Base-by-base conservation (phyloP, 768 basidiomycete genomes). In the Boletus pseudo-olivaceus region DNA sequence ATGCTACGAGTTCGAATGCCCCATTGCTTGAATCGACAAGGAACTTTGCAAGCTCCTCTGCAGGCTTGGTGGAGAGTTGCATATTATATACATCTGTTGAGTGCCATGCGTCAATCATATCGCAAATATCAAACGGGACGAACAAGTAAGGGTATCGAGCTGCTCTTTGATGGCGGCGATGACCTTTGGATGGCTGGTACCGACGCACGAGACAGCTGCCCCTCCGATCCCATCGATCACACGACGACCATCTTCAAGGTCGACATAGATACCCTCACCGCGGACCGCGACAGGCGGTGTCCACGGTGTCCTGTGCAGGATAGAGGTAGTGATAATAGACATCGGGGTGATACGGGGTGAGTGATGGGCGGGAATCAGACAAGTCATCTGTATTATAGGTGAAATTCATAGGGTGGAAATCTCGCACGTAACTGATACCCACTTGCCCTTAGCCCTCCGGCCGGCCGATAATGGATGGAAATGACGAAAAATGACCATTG, bases 151-250 rank as follows among this genome's bases (percentile, higher is more conserved):
- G 61, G 82, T 83, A 69, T 90, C 89, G 17, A 87, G 75, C 61
- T 93, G 91, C 53, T 90, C 82, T 67, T 91, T 89, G 50, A 93
- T 76, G 2, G 88, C 88, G 64, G 84, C 74, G 53, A 80, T 75
- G 33, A 93, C 88, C 54, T 78, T 80, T 3, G 87, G 88, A 64
- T 92, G 84, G 20, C 78, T 81, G 54, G 83, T 82, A 3, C 92
- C 93, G 41, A 95, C 67, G 67, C 87, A 90, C 11, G 84, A 69
- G 29, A 95, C 93, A 10, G 93, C 90, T 7, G 91, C 91, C 29
- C 92, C 93, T 42, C 93, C 93, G 42, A 90, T 83, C 7, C 80
- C 88, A 72, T 95, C 92, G 60, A 93, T 77, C 30, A 93, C 65
- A 52, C 72, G 79, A 48, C 74, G 75, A 0, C 91, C 92, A 69